Percentiles rank a stretch among this genome's conserved stretches.
These are phyloP conservation scores for Hibiscus tridactylites DNA, from an alignment of 345 rosid genomes.

Conservation along the genomic window DNA sequence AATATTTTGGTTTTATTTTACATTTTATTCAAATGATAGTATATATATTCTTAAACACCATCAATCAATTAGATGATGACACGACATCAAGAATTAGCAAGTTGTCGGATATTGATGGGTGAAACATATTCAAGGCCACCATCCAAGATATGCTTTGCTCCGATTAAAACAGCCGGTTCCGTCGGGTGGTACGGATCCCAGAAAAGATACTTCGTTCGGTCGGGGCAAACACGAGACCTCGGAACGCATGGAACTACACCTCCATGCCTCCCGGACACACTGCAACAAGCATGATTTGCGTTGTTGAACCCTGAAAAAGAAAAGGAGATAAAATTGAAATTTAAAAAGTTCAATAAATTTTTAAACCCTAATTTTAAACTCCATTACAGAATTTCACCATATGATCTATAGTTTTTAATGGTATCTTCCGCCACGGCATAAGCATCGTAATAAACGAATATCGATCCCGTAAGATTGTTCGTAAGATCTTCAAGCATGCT, in stretches of 20 bases:
- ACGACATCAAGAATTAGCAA: background rate
- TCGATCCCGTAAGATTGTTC: background rate
- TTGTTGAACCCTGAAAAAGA: conserved; percentile 22
- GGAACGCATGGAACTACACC: conserved; percentile 13
- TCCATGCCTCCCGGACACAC: conserved; percentile 9
- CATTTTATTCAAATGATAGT: too few species aligned
- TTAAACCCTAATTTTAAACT: background rate
- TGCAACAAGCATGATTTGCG: conserved; percentile 30
- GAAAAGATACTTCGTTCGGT: conserved; percentile 30
- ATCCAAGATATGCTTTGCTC: conserved; percentile 27
- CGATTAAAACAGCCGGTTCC: conserved; percentile 26
- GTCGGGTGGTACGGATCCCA: conserved; percentile 41
- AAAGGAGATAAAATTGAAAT: background rate
- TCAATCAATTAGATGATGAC: background rate
- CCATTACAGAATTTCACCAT: conserved; percentile 1
- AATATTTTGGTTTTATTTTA: too few species aligned
- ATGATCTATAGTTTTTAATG: background rate
- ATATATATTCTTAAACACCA: too few species aligned
- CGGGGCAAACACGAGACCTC: conserved; percentile 21
- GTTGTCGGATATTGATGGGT: conserved; percentile 33
- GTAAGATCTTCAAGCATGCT: background rate
- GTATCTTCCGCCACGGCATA: background rate
- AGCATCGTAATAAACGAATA: background rate
- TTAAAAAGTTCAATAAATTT: background rate
- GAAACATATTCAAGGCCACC: conserved; percentile 29